These are phyloP conservation scores for Naganishia liquefaciens DNA, from an alignment of 1,284 basidiomycete genomes.

Conservation along the genomic window DNA sequence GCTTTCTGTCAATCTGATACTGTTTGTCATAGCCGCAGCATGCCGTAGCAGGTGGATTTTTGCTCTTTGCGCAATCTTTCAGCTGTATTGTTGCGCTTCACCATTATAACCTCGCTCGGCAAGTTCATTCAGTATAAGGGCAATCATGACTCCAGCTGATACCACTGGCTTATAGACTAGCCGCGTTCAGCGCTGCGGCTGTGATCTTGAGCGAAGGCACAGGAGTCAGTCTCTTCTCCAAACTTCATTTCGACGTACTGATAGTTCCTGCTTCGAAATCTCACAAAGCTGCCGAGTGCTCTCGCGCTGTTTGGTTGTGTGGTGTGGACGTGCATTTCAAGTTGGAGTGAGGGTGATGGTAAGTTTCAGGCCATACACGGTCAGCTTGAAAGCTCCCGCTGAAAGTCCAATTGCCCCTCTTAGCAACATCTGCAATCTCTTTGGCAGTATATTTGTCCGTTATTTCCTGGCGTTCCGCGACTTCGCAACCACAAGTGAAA, in stretches of 20 bases:
- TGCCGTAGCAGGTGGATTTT: not conserved
- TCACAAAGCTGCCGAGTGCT: slow-evolving; percentile 9
- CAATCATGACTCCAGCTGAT: not conserved
- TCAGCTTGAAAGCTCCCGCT: not conserved
- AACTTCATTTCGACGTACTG: too few relatives aligned
- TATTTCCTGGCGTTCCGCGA: slow-evolving; percentile 22
- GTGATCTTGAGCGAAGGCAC: slow-evolving; percentile 19
- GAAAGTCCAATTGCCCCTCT: not conserved
- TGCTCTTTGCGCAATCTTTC: slow-evolving; percentile 19
- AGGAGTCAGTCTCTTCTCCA: not conserved
- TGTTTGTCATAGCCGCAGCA: not conserved
- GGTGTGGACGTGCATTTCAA: slow-evolving; percentile 3
- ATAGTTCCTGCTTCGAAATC: too few relatives aligned
- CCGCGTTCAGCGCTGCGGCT: slow-evolving; percentile 19
- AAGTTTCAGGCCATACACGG: not conserved
- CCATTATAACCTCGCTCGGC: slow-evolving; percentile 21
- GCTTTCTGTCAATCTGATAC: not conserved
- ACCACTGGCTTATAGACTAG: not conserved
- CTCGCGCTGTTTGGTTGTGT: slow-evolving; percentile 6
- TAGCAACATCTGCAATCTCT: slow-evolving; percentile 4
- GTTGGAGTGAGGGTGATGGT: slow-evolving; percentile 16
- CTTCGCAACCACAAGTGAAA: slow-evolving; percentile 16
- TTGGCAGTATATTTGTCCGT: slow-evolving; percentile 8
- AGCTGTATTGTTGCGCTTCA: slow-evolving; percentile 23
- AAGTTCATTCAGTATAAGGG: not conserved